A percentile compares a stretch with the other conserved stretches of the same genome.
phyloP scores from a whole-genome alignment of 176 grass and related monocot species.

The Musa schizocarpa region DNA sequence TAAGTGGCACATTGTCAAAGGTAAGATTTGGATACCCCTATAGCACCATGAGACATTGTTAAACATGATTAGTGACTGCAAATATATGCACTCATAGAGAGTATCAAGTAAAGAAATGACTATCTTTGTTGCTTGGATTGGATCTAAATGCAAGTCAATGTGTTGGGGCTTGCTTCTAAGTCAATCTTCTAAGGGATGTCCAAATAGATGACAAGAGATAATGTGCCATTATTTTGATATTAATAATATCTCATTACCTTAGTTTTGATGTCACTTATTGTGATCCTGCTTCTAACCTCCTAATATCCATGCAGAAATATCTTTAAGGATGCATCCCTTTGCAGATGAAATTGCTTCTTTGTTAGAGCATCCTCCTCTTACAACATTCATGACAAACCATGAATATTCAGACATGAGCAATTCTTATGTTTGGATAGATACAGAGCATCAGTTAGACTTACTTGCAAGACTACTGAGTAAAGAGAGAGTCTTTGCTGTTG shows the following conservation, averaged over 20 bases:
- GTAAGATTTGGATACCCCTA: background rate
- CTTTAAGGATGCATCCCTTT: constrained; percentile 58
- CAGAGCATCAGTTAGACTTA: constrained; percentile 54
- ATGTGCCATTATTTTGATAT: background rate
- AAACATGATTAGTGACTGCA: background rate
- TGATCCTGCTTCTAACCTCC: constrained; percentile 19
- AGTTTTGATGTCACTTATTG: background rate
- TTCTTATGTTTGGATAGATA: constrained; percentile 67
- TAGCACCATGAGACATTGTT: background rate
- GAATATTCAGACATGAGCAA: constrained; percentile 32
- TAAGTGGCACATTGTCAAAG: background rate
- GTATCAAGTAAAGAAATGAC: background rate
- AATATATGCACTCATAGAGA: background rate
- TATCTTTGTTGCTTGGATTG: background rate
- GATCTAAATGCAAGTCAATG: background rate
- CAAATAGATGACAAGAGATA: background rate
- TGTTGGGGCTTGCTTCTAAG: background rate
- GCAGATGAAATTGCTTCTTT: constrained; percentile 64
- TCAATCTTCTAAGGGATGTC: background rate
- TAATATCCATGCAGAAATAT: constrained; percentile 36
- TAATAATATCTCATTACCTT: background rate
- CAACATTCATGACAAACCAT: constrained; percentile 20
- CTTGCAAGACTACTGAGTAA: constrained; percentile 37
- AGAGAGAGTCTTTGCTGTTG: constrained; percentile 64
- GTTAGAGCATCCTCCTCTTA: constrained; percentile 40